phyloP scores from a whole-genome alignment of 176 grass and related monocot genomes.

The Pharus latifolius region DNA sequence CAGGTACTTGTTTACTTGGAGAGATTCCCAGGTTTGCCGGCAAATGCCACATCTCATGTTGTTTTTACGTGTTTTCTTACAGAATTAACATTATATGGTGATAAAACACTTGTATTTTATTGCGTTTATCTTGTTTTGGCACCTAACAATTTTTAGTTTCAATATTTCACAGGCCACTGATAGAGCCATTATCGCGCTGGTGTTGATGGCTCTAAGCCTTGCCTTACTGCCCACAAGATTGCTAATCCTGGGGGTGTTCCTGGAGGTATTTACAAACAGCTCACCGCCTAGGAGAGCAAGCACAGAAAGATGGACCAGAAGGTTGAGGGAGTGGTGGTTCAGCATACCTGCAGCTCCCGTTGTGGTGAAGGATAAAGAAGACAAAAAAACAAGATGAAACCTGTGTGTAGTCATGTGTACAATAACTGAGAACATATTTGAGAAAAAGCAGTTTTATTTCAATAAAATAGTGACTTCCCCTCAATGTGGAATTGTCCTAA shows the following conservation, averaged over 20 bases:
- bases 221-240: constrained; percentile 53
- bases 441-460: no score
- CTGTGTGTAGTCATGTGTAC: background rate
- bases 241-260: constrained; percentile 49
- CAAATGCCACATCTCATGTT: background rate
- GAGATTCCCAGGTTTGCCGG: background rate
- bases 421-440: no score
- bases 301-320: constrained; percentile 76
- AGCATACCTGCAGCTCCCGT: constrained; percentile 95
- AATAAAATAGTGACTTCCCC: no score
- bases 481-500: no score
- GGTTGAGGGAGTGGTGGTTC: constrained; percentile 96
- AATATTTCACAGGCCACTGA: constrained; percentile 51
- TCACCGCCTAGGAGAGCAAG: constrained; percentile 56
- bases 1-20: background rate
- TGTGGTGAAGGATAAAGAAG: constrained; percentile 68
- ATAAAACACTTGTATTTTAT: background rate
- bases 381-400: constrained; percentile 71
- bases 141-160: background rate
- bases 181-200: constrained; percentile 51
- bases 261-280: constrained; percentile 76
- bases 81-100: background rate
- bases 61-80: background rate
- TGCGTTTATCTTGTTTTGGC: background rate
- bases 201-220: constrained; percentile 50